These are phyloP conservation scores for Botryotinia calthae DNA, from an alignment of 2,329 filamentous ascomycete genomes.

Conservation along the genomic window DNA sequence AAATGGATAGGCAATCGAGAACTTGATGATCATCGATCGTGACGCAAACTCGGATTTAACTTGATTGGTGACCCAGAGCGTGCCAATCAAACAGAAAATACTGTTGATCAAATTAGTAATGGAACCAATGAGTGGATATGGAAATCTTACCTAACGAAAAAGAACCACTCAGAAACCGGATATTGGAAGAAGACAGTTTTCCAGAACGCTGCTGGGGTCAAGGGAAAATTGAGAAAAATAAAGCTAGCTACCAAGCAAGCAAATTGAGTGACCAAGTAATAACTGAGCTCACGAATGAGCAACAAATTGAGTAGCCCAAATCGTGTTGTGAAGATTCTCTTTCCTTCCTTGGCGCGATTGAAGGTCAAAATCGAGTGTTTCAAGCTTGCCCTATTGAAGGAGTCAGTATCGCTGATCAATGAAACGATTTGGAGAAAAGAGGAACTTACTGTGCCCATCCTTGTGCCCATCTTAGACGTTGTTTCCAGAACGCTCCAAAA, in stretches of 20 bases:
- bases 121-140: neutral
- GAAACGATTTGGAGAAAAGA: neutral
- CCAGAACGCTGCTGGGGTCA: conserved; percentile 40
- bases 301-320: conserved; percentile 47
- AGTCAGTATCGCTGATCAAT: neutral
- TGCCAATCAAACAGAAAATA: conserved; percentile 44
- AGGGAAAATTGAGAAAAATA: conserved; percentile 46
- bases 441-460: conserved; percentile 44
- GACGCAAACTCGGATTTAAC: conserved; percentile 48
- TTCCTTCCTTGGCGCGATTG: conserved; percentile 41
- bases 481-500: conserved; percentile 47
- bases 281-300: conserved; percentile 46
- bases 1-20: conserved; percentile 45
- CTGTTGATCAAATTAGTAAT: conserved; percentile 29
- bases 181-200: conserved; percentile 49
- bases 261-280: conserved; percentile 50
- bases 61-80: conserved; percentile 47
- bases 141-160: conserved; percentile 42
- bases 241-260: conserved; percentile 47
- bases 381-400: conserved; percentile 39
- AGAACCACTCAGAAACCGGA: conserved; percentile 48
- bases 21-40: conserved; percentile 44
- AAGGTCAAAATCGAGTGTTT: conserved; percentile 45
- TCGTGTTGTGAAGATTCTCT: conserved; percentile 41
- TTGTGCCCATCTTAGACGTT: conserved; percentile 49